Percentiles rank a stretch among this genome's conserved stretches.
Conservation (phyloP, 768 basidiomycete species). For the Leccinum boreale region DNA sequence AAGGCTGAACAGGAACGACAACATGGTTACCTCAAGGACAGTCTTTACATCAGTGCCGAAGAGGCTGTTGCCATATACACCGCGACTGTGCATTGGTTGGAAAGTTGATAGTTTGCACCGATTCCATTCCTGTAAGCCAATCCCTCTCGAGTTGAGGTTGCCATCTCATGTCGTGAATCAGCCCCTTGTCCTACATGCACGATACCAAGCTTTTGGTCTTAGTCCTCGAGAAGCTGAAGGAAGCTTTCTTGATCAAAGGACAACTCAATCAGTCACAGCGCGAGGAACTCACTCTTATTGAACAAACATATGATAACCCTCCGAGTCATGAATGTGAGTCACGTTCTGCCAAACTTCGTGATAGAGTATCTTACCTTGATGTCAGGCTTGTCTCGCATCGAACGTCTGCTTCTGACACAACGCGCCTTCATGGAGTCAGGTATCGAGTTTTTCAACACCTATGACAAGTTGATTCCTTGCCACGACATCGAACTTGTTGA, state of each 20-base stretch:
- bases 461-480: constrained; percentile 97
- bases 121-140: constrained; percentile 90
- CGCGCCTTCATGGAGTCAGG: constrained; percentile 98
- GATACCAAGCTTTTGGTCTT: constrained; percentile 97
- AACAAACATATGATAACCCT: constrained; percentile 99
- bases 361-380: constrained; percentile 3
- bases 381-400: constrained; percentile 88
- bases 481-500: constrained; percentile 99
- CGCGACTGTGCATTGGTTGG: constrained; percentile 98
- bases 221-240: constrained; percentile 96
- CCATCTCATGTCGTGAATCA: constrained; percentile 26
- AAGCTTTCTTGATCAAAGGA: constrained; percentile 97
- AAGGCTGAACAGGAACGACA: constrained; percentile 99
- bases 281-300: constrained; percentile 95
- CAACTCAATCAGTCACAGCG: constrained; percentile 97
- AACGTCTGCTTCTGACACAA: constrained; percentile 93
- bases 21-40: constrained; percentile 98
- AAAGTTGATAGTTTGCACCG: constrained; percentile 95
- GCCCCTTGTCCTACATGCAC: constrained; percentile 96
- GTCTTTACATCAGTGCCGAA: constrained; percentile 97
- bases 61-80: constrained; percentile 99
- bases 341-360: neutral
- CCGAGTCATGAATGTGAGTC: constrained; percentile 90
- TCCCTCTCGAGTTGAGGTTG: neutral
- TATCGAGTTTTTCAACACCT: constrained; percentile 96